These are phyloP conservation scores for Pezicula rhizophila DNA, from an alignment of 2,329 filamentous ascomycete species.

Conservation along the genomic window DNA sequence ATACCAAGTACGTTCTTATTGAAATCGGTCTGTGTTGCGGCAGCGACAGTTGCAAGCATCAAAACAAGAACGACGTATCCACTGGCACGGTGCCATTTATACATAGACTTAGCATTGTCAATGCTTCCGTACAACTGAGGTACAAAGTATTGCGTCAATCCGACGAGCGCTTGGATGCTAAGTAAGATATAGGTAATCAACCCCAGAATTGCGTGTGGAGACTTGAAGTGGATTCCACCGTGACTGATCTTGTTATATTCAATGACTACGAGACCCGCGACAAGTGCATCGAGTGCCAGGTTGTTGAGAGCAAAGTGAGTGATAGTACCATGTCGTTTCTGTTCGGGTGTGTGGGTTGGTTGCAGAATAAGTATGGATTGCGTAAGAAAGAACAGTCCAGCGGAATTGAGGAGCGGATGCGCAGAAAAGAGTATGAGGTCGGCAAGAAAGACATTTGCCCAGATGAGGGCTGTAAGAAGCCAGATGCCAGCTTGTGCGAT, in stretches of 20 bases:
- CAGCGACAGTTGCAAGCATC: conserved; percentile 66
- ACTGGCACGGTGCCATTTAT: conserved; percentile 79
- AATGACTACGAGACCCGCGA: conserved; percentile 64
- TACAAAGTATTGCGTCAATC: conserved; percentile 75
- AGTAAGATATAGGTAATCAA: conserved; percentile 66
- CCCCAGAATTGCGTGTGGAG: conserved; percentile 77
- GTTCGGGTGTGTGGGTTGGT: conserved; percentile 69
- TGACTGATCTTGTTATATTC: conserved; percentile 77
- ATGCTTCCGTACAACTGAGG: conserved; percentile 72
- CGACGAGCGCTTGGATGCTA: conserved; percentile 67
- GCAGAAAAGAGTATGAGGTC: conserved; percentile 75
- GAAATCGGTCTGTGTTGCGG: conserved; percentile 72
- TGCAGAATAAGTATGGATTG: conserved; percentile 83
- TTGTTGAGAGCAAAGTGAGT: conserved; percentile 67
- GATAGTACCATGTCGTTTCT: conserved; percentile 59
- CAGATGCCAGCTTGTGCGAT: conserved; percentile 74
- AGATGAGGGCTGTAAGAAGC: conserved; percentile 70
- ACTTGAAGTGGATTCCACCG: conserved; percentile 67
- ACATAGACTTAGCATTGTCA: conserved; percentile 73
- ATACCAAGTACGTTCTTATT: conserved; percentile 63
- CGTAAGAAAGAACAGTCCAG: conserved; percentile 67
- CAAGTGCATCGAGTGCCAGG: conserved; percentile 44
- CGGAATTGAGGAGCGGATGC: conserved; percentile 67
- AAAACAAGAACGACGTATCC: conserved; percentile 71
- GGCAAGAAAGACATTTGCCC: conserved; percentile 67